Evolutionary conservation across 768 basidiomycete species (phyloP).

Genomic region (Lactarius sp.): DNA sequence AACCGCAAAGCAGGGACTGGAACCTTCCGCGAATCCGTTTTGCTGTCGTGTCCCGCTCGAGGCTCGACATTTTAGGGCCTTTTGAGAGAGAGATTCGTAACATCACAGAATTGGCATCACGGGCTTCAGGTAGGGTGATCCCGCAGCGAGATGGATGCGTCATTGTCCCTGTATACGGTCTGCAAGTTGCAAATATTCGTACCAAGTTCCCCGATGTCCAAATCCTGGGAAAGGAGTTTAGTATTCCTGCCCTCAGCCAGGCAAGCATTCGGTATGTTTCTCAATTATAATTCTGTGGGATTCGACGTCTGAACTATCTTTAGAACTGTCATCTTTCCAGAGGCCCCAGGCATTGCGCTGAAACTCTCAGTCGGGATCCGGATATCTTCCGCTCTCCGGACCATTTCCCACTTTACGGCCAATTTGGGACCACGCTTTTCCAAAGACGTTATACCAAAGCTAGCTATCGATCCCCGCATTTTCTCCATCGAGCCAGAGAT

Average conservation of each 20-base stretch:
- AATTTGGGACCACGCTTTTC: constrained; percentile 56
- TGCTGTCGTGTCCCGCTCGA: constrained; percentile 37
- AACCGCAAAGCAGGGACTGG: constrained; percentile 38
- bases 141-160: constrained; percentile 31
- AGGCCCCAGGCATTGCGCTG: constrained; percentile 42
- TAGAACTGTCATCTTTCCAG: constrained; percentile 45
- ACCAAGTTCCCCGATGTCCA: constrained; percentile 41
- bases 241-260: constrained; percentile 42
- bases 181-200: constrained; percentile 44
- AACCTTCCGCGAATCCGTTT: constrained; percentile 49
- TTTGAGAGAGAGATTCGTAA: constrained; percentile 38
- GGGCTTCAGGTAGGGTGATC: constrained; percentile 30
- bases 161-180: constrained; percentile 50
- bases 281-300: not conserved
- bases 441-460: constrained; percentile 42
- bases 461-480: constrained; percentile 41
- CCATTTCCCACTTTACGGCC: constrained; percentile 56
- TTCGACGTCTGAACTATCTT: not conserved
- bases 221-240: constrained; percentile 40
- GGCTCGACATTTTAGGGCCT: constrained; percentile 39
- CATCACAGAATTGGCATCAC: constrained; percentile 35
- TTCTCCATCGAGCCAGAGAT: constrained; percentile 46
- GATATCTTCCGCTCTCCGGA: constrained; percentile 53
- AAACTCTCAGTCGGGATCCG: constrained; percentile 53
- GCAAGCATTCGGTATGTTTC: constrained; percentile 47